Percentiles rank a stretch among this genome's conserved stretches.
phyloP scores from a whole-genome alignment of 495 filamentous ascomycete species.

The Penicillium crystallinum region DNA sequence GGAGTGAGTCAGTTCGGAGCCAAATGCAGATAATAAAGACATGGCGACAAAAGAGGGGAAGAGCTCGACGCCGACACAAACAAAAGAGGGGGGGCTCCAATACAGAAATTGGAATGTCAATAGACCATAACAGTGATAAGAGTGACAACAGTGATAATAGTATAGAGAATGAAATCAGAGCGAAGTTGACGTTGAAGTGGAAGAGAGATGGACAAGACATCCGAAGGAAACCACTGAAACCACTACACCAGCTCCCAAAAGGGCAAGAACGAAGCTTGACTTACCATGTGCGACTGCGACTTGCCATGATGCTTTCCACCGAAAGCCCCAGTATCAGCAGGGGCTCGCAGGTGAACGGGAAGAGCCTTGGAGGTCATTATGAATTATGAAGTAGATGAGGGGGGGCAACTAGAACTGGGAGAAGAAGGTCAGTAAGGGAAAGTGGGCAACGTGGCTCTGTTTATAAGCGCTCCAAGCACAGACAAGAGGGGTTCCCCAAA shows the following conservation, averaged over 20 bases:
- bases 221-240: not conserved
- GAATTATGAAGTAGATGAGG: constrained; percentile 1
- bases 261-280: constrained; percentile 33
- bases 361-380: constrained; percentile 71
- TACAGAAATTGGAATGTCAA: not conserved
- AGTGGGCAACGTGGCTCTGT: constrained; percentile 3
- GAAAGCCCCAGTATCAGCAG: constrained; percentile 47
- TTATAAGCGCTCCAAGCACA: not conserved
- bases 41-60: not conserved
- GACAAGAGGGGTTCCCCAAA: constrained; percentile 17
- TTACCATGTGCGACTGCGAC: constrained; percentile 92
- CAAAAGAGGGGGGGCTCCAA: not conserved
- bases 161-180: not conserved
- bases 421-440: not conserved
- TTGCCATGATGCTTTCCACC: constrained; percentile 84
- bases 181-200: too few relatives aligned
- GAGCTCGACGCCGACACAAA: not conserved
- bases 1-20: constrained; percentile 13
- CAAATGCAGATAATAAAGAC: not conserved
- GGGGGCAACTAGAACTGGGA: not conserved
- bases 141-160: not conserved
- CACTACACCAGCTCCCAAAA: not conserved
- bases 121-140: not conserved
- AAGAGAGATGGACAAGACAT: not conserved
- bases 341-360: constrained; percentile 73